A percentile compares a stretch with the other conserved stretches of the same genome.
phyloP scores from a whole-genome alignment of 352 stramenopile genomes.

The Globisporangium radiosum region DNA sequence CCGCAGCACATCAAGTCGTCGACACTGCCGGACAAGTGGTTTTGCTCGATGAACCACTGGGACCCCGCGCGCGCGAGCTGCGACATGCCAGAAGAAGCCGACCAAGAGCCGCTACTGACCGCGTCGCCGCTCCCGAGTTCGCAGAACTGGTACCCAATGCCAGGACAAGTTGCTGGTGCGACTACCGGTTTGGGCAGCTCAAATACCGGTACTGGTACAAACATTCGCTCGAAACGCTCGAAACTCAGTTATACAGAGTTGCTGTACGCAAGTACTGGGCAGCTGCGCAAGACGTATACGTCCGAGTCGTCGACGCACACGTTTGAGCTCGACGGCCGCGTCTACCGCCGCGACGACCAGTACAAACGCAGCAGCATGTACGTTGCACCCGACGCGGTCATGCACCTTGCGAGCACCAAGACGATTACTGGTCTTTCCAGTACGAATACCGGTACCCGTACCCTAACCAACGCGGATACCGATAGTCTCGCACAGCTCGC shows the following conservation, averaged over 20 bases:
- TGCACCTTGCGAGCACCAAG: slow-evolving; percentile 1
- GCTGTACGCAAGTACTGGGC: slow-evolving; percentile 70
- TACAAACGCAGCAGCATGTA: slow-evolving; percentile 84
- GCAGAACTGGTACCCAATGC: slow-evolving; percentile 56
- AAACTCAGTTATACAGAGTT: slow-evolving; percentile 83
- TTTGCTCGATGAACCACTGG: slow-evolving; percentile 95
- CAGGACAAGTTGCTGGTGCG: slow-evolving; percentile 23
- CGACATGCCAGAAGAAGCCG: slow-evolving; percentile 62
- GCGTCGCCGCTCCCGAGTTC: slow-evolving; percentile 36
- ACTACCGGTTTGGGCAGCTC: background rate
- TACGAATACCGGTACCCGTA: no score
- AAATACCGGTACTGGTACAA: no score
- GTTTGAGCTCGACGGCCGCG: slow-evolving; percentile 68
- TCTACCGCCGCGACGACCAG: slow-evolving; percentile 70
- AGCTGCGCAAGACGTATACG: slow-evolving; percentile 80
- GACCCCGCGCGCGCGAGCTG: slow-evolving; percentile 80
- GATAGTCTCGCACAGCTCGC: background rate
- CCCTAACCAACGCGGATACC: background rate
- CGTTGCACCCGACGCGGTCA: slow-evolving; percentile 36
- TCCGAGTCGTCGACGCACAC: slow-evolving; percentile 65
- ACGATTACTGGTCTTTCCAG: background rate
- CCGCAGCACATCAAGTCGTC: slow-evolving; percentile 88
- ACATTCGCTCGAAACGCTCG: slow-evolving; percentile 37
- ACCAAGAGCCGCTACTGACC: slow-evolving; percentile 51
- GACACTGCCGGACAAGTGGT: slow-evolving; percentile 94